phyloP scores from a whole-genome alignment of 1,139 yeast species.

The Lodderomyces margitis region DNA sequence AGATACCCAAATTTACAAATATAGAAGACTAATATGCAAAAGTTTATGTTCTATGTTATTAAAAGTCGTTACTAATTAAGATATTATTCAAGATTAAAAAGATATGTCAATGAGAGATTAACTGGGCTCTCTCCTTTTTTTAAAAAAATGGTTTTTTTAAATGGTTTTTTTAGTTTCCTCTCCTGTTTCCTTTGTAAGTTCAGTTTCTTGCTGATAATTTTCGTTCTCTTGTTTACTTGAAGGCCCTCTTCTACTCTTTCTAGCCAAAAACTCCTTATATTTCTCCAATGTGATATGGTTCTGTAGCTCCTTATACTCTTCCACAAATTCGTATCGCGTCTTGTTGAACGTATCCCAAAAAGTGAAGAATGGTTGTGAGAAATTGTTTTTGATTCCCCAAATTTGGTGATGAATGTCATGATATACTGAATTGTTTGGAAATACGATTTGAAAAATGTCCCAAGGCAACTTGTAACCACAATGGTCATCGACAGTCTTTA shows the following conservation, averaged over 20 bases:
- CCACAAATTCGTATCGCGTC: constrained; percentile 70
- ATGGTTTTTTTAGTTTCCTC: constrained; percentile 12
- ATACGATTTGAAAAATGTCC: constrained; percentile 83
- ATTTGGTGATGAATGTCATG: constrained; percentile 97
- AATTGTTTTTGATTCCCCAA: constrained; percentile 92
- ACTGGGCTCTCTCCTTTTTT: no score
- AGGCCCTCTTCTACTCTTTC: constrained; percentile 31
- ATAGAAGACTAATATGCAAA: no score
- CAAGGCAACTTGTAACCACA: constrained; percentile 92
- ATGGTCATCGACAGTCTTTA: constrained; percentile 97
- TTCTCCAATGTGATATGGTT: constrained; percentile 57
- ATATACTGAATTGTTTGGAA: constrained; percentile 93
- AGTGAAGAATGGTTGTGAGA: constrained; percentile 94
- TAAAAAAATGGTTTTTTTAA: no score
- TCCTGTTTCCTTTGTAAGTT: background rate
- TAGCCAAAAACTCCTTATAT: constrained; percentile 56
- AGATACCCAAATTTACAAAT: no score
- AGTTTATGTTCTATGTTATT: no score
- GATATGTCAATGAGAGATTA: constrained; percentile 2
- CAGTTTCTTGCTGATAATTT: constrained; percentile 7
- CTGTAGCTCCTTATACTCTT: constrained; percentile 56
- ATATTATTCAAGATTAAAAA: background rate
- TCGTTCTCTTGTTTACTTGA: constrained; percentile 14
- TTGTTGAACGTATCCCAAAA: constrained; percentile 80
- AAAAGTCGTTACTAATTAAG: constrained; percentile 2